Evolutionary conservation across 768 basidiomycete genomes (phyloP), one percentile per base, ranked within the genome.

Genomic region (Leucogyrophana mollusca): DNA sequence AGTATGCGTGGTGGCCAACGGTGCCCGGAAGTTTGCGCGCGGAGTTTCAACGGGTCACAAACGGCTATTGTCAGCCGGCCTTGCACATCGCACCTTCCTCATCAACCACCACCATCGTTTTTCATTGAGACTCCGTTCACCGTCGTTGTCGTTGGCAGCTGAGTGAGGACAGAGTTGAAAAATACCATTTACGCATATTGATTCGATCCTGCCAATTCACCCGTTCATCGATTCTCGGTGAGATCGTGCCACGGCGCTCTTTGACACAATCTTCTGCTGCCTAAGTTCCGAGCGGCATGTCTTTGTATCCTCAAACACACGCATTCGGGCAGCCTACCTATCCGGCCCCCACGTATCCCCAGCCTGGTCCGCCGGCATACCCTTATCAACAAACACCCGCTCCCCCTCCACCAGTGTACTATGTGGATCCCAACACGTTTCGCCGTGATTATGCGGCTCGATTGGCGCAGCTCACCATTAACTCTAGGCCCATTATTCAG

Each of bases 401-500:
- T 4, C 52, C 73, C 40, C 46, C 70, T 32, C 58, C 70, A 46
- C 65, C 72, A 36, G 70, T 73, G 53, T 75, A 74, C 57, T 67
- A 68, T 61, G 66, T 79, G 61, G 86, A 90, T 64, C 81, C 87
- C 23, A 75, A 74, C 66, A 71, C 77, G 32, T 92, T 92, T 64
- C 82, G 91, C 54, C 80, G 83, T 69, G 90, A 91, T 70, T 92
- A 86, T 68, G 60, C 78, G 45, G 64, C 71, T 34, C 83, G 88
- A 51, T 82, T 96, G 45, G 72, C 80, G 58, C 82, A 85, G 53
- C 85, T 99, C 52, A 90, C 84, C 42, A 85, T 94, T 76, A 99
- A 98, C 70, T 95, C 94, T 55, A 85, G 94, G 59, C 87, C 92
- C 9, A 83, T 96, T 51, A 99, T 99, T 54, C 92, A 96, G 71